phyloP scores from a whole-genome alignment of 176 grass and related monocot genomes.

The Aegilops tauschii region DNA sequence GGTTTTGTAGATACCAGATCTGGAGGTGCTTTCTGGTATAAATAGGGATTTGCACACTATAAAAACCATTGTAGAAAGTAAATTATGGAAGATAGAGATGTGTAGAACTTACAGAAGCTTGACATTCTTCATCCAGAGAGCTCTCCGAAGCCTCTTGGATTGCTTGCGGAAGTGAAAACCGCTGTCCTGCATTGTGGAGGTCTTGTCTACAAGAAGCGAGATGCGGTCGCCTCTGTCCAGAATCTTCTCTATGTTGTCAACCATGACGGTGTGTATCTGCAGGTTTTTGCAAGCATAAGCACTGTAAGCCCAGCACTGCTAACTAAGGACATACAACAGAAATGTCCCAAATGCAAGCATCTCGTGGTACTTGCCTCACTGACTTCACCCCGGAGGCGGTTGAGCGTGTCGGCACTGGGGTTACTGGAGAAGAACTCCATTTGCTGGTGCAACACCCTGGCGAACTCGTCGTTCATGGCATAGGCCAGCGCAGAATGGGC shows the following conservation, averaged over 20 bases:
- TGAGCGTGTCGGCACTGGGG: slow-evolving; percentile 78
- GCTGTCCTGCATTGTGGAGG: slow-evolving; percentile 93
- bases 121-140: slow-evolving; percentile 94
- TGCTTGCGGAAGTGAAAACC: slow-evolving; percentile 89
- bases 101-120: slow-evolving; percentile 75
- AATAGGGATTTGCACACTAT: not conserved
- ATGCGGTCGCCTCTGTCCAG: slow-evolving; percentile 95
- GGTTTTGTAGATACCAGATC: not conserved
- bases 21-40: not conserved
- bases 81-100: not conserved
- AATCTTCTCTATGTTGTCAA: slow-evolving; percentile 93
- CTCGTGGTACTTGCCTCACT: slow-evolving; percentile 49
- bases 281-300: not conserved
- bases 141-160: slow-evolving; percentile 72
- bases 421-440: slow-evolving; percentile 99
- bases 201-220: slow-evolving; percentile 91
- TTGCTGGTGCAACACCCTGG: slow-evolving; percentile 91
- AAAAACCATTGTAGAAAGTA: not conserved
- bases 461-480: slow-evolving; percentile 95
- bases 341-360: not conserved
- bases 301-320: not conserved
- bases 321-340: not conserved
- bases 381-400: slow-evolving; percentile 80
- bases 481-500: slow-evolving; percentile 70
- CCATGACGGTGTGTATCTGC: slow-evolving; percentile 97